Conservation (phyloP, 1,284 basidiomycete genomes). For the Leccinum solheimii region DNA sequence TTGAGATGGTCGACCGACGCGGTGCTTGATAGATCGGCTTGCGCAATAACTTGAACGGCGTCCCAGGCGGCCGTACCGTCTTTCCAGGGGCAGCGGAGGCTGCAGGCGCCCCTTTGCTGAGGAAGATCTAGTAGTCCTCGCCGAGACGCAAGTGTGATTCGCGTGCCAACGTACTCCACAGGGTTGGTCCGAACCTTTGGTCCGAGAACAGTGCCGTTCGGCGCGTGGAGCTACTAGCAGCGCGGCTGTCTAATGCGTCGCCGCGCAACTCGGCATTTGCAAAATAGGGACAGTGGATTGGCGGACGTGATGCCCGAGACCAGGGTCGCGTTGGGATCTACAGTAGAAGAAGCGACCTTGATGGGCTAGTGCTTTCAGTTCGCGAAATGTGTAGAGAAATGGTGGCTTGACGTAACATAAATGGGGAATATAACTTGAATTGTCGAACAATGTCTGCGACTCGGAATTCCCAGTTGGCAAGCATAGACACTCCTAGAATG, state of each 20-base stretch:
- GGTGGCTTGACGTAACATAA: conserved; percentile 29
- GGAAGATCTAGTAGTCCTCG: conserved; percentile 60
- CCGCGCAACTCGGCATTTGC: conserved; percentile 56
- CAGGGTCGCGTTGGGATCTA: conserved; percentile 53
- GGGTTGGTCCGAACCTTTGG: conserved; percentile 61
- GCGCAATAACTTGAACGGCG: conserved; percentile 41
- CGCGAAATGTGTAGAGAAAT: not conserved
- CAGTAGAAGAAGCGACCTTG: conserved; percentile 40
- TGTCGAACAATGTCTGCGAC: conserved; percentile 57
- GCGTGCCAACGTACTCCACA: conserved; percentile 63
- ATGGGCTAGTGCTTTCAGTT: conserved; percentile 40
- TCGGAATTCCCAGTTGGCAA: conserved; percentile 56
- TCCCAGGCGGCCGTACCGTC: conserved; percentile 34
- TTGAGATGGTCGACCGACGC: conserved; percentile 46
- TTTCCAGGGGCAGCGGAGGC: conserved; percentile 22
- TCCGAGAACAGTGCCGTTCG: conserved; percentile 67
- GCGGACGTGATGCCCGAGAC: conserved; percentile 59
- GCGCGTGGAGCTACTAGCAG: conserved; percentile 38
- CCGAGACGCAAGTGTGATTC: conserved; percentile 63
- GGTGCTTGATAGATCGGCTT: conserved; percentile 48
- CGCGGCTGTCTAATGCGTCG: conserved; percentile 44
- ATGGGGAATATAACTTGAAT: conserved; percentile 42
- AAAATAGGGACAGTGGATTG: conserved; percentile 52
- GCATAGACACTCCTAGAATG: conserved; percentile 49
- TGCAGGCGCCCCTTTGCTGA: conserved; percentile 46